These are phyloP conservation scores for Populus hybrid DNA, from an alignment of 441 rosid species.

Conservation along the genomic window DNA sequence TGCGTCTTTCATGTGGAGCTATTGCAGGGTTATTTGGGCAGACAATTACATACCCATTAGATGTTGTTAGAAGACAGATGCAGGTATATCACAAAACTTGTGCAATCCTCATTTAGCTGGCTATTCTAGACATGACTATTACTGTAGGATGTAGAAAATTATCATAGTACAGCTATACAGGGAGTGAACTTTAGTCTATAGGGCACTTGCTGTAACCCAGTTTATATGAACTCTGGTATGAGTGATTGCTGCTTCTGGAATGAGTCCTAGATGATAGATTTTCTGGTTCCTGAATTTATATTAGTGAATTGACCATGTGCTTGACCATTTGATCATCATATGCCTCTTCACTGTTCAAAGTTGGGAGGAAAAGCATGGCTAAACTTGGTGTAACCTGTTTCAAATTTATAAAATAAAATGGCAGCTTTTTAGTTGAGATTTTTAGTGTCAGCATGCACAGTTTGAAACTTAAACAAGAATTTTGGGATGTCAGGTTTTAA, in stretches of 20 bases:
- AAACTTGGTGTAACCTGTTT: not conserved
- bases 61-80: conserved; percentile 97
- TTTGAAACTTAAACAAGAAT: not conserved
- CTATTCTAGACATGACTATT: not conserved
- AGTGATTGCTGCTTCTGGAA: not conserved
- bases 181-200: not conserved
- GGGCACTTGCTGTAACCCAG: not conserved
- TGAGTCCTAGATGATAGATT: not conserved
- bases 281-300: not conserved
- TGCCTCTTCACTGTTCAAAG: not conserved
- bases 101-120: not conserved
- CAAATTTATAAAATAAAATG: not conserved
- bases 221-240: not conserved
- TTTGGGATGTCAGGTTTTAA: not conserved
- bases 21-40: conserved; percentile 92
- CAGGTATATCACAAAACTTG: conserved; percentile 47
- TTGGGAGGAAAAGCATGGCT: not conserved
- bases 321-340: not conserved
- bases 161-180: not conserved
- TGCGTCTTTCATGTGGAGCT: conserved; percentile 96
- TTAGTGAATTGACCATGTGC: not conserved
- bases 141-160: not conserved
- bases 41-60: conserved; percentile 88
- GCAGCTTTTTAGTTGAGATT: not conserved
- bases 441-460: not conserved